Evolutionary conservation across 1,284 basidiomycete genomes (phyloP).

Genomic region (Ceratobasidium sp.): DNA sequence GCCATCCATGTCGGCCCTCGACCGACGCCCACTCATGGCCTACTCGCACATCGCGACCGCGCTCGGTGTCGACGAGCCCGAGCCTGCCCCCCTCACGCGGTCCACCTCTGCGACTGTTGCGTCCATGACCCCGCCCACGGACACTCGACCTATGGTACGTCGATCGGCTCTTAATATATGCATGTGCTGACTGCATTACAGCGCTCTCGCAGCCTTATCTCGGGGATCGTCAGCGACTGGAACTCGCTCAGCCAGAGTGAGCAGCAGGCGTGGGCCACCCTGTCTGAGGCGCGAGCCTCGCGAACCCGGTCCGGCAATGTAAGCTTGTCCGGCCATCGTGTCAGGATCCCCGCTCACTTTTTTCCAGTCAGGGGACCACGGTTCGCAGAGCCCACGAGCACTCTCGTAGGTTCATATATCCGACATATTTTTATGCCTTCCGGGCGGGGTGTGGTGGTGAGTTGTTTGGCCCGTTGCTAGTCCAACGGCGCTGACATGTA

Average conservation of each 20-base stretch:
- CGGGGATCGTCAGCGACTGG: slow-evolving; percentile 37
- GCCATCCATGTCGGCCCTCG: slow-evolving; percentile 8
- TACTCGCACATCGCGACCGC: slow-evolving; percentile 25
- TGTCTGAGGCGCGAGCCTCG: slow-evolving; percentile 30
- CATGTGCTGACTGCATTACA: not conserved
- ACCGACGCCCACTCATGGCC: slow-evolving; percentile 5
- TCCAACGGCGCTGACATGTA: not conserved
- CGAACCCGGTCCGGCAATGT: slow-evolving; percentile 31
- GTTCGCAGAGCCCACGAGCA: slow-evolving; percentile 1
- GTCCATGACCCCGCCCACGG: slow-evolving; percentile 10
- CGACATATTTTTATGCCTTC: not conserved
- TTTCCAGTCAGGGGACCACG: not conserved
- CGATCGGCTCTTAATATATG: not conserved
- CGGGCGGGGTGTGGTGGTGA: slow-evolving; percentile 21
- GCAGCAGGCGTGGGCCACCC: slow-evolving; percentile 37
- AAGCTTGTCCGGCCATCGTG: not conserved
- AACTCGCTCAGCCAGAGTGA: slow-evolving; percentile 41
- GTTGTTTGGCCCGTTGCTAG: not conserved
- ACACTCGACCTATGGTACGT: slow-evolving; percentile 42
- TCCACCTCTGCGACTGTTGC: not conserved
- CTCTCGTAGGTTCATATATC: slow-evolving; percentile 14
- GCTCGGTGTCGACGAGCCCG: slow-evolving; percentile 30
- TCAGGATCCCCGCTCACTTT: slow-evolving; percentile 10
- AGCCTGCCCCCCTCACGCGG: not conserved
- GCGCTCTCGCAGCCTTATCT: slow-evolving; percentile 40